Percentiles rank a stretch among this genome's conserved stretches.
Evolutionary conservation across 2,329 filamentous ascomycete genomes (phyloP).

Genomic region (Clarireedia homoeocarpa): DNA sequence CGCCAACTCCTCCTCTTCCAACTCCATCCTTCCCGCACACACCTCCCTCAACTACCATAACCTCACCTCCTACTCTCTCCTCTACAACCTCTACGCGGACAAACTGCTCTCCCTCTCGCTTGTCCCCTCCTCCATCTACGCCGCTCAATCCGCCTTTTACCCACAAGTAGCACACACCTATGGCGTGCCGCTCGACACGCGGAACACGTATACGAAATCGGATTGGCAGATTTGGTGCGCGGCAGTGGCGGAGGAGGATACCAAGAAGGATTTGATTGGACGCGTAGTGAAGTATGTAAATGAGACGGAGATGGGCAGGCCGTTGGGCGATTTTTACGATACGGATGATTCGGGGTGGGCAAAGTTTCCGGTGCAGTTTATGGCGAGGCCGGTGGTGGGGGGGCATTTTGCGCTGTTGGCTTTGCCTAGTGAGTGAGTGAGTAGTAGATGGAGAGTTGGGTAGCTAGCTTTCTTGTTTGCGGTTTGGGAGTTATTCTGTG

Average conservation of each 20-base stretch:
- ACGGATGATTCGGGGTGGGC: neutral
- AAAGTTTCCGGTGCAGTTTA: neutral
- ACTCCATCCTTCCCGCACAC: slow-evolving; percentile 47
- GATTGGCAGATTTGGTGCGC: slow-evolving; percentile 33
- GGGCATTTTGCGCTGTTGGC: neutral
- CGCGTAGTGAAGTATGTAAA: neutral
- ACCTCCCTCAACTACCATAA: slow-evolving; percentile 66
- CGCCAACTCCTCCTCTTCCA: slow-evolving; percentile 15
- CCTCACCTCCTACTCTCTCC: slow-evolving; percentile 23
- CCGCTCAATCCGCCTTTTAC: slow-evolving; percentile 72
- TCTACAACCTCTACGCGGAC: slow-evolving; percentile 82
- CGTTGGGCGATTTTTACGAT: neutral
- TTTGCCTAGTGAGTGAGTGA: neutral
- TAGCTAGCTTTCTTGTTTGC: too few species aligned
- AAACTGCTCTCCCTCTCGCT: slow-evolving; percentile 69
- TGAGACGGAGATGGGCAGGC: neutral
- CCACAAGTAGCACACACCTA: slow-evolving; percentile 62
- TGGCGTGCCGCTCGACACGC: slow-evolving; percentile 75
- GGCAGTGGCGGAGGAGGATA: neutral
- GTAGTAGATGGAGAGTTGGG: too few species aligned
- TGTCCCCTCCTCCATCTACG: slow-evolving; percentile 68
- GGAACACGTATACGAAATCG: slow-evolving; percentile 73
- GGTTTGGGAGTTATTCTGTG: too few species aligned
- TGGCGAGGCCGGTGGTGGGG: neutral
- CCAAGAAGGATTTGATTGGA: neutral